A percentile compares a stretch with the other conserved stretches of the same genome.
Evolutionary conservation across 164 flowering plant genomes (phyloP).

Genomic region (Hamamelis virginiana): DNA sequence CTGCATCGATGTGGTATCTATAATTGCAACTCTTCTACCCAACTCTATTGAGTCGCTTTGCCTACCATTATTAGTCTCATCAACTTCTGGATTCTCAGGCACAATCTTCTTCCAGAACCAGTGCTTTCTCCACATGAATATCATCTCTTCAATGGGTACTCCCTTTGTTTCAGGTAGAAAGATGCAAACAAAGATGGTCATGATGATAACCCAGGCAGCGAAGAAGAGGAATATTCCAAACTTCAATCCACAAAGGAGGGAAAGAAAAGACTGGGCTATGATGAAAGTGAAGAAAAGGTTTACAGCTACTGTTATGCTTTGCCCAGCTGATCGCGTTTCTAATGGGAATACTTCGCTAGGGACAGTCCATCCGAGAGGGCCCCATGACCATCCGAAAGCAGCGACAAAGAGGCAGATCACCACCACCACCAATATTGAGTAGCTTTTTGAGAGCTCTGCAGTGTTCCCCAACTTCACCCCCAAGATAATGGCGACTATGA

Average conservation of each 20-base stretch:
- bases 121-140: constrained; percentile 39
- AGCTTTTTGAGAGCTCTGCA: constrained; percentile 54
- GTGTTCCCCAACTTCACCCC: constrained; percentile 61
- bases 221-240: constrained; percentile 54
- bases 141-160: constrained; percentile 55
- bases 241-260: constrained; percentile 43
- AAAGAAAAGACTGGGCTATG: constrained; percentile 43
- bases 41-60: background rate
- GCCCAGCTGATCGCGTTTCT: constrained; percentile 56
- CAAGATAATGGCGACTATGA: constrained; percentile 62
- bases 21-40: background rate
- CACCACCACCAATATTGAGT: constrained; percentile 61
- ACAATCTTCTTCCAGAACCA: constrained; percentile 50
- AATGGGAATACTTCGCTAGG: constrained; percentile 57
- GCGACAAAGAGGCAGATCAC: constrained; percentile 76
- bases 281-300: constrained; percentile 48
- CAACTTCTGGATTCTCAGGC: constrained; percentile 12
- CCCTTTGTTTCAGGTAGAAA: constrained; percentile 58
- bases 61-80: background rate
- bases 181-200: constrained; percentile 45
- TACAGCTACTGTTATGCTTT: constrained; percentile 51
- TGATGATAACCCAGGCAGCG: constrained; percentile 41
- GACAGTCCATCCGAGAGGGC: constrained; percentile 55
- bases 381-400: constrained; percentile 60
- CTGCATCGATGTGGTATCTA: no score